phyloP scores from a whole-genome alignment of 1,284 basidiomycete species.

The Puccinia polysora region DNA sequence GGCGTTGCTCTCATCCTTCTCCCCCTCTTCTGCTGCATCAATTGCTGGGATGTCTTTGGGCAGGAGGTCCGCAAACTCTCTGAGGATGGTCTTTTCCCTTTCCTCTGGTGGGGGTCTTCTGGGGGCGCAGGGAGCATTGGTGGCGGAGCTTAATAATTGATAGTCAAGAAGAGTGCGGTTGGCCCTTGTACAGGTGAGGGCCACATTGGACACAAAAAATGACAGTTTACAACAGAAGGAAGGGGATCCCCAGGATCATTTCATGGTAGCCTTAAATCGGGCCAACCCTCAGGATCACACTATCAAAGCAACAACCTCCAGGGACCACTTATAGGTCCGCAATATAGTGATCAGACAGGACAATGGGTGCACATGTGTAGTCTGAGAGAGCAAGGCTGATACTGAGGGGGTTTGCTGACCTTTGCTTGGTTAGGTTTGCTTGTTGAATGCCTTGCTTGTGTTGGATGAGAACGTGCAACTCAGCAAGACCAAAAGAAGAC shows the following conservation, averaged over 20 bases:
- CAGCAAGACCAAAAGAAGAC: no score
- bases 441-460: not conserved
- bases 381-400: not conserved
- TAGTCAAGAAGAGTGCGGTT: not conserved
- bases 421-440: no score
- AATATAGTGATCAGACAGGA: not conserved
- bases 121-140: not conserved
- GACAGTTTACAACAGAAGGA: constrained; percentile 4
- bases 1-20: no score
- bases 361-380: not conserved
- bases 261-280: not conserved
- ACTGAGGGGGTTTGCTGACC: not conserved
- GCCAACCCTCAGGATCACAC: not conserved
- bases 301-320: not conserved
- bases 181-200: not conserved
- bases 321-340: not conserved
- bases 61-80: constrained; percentile 3
- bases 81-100: not conserved
- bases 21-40: not conserved
- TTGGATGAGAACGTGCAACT: no score
- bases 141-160: not conserved
- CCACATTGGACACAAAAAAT: not conserved
- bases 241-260: constrained; percentile 11
- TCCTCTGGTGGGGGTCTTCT: no score
- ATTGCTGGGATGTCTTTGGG: constrained; percentile 9